phyloP scores from a whole-genome alignment of 2,329 filamentous ascomycete species.

The Bipolaris gigantea region DNA sequence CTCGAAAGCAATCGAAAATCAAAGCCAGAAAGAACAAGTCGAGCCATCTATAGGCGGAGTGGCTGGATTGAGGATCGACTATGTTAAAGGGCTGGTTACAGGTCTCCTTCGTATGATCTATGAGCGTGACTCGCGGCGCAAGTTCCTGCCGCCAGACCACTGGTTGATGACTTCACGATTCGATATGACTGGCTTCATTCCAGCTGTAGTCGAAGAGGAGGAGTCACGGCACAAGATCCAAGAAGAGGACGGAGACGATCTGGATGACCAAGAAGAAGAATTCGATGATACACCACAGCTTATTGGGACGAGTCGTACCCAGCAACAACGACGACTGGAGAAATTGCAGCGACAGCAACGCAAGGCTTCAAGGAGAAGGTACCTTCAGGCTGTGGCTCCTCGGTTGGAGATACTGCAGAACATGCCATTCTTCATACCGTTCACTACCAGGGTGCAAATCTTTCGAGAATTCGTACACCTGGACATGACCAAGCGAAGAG shows the following conservation, averaged over 20 bases:
- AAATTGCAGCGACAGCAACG: constrained; percentile 65
- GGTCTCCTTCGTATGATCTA: constrained; percentile 84
- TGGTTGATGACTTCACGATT: constrained; percentile 93
- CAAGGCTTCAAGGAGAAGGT: constrained; percentile 67
- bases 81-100: constrained; percentile 78
- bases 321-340: constrained; percentile 65
- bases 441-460: constrained; percentile 85
- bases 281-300: constrained; percentile 41
- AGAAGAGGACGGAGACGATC: constrained; percentile 62
- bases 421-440: constrained; percentile 96
- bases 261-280: constrained; percentile 48
- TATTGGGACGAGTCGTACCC: constrained; percentile 62
- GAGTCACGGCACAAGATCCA: constrained; percentile 71
- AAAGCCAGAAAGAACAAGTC: constrained; percentile 32
- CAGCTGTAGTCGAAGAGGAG: constrained; percentile 84
- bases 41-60: constrained; percentile 60
- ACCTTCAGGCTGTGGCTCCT: constrained; percentile 78
- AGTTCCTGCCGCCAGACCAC: constrained; percentile 79
- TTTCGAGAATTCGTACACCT: constrained; percentile 89
- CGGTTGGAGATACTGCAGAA: constrained; percentile 89
- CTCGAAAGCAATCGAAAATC: constrained; percentile 21
- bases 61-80: constrained; percentile 73
- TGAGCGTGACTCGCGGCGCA: constrained; percentile 85
- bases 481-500: constrained; percentile 75
- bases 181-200: constrained; percentile 85